phyloP scores from a whole-genome alignment of 768 basidiomycete genomes.

The Panellus pusillus region DNA sequence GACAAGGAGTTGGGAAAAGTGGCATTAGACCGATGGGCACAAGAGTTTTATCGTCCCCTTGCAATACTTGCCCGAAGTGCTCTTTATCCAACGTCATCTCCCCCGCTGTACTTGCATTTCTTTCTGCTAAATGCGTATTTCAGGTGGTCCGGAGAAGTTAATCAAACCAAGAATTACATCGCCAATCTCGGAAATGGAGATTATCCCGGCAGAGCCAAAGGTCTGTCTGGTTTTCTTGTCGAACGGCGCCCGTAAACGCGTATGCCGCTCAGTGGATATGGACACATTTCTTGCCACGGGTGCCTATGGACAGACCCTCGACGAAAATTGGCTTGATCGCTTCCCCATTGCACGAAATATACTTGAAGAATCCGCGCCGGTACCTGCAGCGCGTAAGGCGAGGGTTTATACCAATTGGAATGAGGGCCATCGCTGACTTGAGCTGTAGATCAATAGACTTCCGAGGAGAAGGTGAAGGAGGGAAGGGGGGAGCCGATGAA shows the following conservation, averaged over 20 bases:
- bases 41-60: constrained; percentile 1
- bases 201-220: neutral
- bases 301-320: neutral
- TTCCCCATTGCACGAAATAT: neutral
- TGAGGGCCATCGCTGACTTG: too few relatives aligned
- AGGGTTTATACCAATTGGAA: too few relatives aligned
- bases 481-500: too few relatives aligned
- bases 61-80: neutral
- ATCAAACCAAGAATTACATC: neutral
- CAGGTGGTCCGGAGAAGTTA: neutral
- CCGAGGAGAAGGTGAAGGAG: too few relatives aligned
- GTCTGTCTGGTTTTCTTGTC: neutral
- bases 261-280: neutral
- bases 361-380: neutral
- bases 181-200: neutral
- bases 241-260: neutral
- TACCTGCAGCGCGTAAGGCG: too few relatives aligned
- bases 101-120: neutral
- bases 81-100: neutral
- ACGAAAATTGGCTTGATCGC: neutral
- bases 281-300: neutral
- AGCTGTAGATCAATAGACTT: too few relatives aligned
- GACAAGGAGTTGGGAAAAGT: neutral
- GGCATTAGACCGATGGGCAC: neutral
- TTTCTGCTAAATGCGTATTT: neutral